Evolutionary conservation across 176 grass and related monocot species (phyloP).

Genomic region (Aegilops umbellulata): DNA sequence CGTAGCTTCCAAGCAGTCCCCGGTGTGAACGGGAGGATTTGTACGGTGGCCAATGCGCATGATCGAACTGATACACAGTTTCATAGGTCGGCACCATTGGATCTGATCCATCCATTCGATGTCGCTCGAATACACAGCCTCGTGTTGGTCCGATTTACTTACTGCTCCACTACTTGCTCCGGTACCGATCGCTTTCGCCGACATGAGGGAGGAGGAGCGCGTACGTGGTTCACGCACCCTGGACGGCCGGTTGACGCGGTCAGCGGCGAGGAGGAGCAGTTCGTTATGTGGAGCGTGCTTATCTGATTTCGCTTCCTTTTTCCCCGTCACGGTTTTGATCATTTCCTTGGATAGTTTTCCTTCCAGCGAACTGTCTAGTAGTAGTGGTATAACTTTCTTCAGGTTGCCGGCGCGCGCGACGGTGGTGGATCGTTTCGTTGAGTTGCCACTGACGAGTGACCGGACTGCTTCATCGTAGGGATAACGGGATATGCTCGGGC

Average conservation of each 20-base stretch:
- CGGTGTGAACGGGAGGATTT: not conserved
- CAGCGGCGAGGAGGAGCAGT: not conserved
- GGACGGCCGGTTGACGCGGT: conserved; percentile 19
- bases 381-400: not conserved
- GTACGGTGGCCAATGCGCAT: not conserved
- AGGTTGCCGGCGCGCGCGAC: not conserved
- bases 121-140: not conserved
- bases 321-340: not conserved
- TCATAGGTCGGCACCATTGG: not conserved
- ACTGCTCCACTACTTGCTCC: not conserved
- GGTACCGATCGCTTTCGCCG: conserved; percentile 3
- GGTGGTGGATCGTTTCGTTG: not conserved
- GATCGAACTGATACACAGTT: not conserved
- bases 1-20: not conserved
- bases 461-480: not conserved
- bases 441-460: not conserved
- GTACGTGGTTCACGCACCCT: not conserved
- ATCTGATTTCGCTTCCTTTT: not conserved
- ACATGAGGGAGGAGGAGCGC: not conserved
- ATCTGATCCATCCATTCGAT: not conserved
- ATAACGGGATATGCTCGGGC: not conserved
- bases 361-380: not conserved
- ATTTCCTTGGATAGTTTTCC: conserved; percentile 7
- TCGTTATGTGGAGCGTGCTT: too few relatives aligned
- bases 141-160: not conserved